Conservation (phyloP, 352 stramenopile species). For the Globisporangium nunn region DNA sequence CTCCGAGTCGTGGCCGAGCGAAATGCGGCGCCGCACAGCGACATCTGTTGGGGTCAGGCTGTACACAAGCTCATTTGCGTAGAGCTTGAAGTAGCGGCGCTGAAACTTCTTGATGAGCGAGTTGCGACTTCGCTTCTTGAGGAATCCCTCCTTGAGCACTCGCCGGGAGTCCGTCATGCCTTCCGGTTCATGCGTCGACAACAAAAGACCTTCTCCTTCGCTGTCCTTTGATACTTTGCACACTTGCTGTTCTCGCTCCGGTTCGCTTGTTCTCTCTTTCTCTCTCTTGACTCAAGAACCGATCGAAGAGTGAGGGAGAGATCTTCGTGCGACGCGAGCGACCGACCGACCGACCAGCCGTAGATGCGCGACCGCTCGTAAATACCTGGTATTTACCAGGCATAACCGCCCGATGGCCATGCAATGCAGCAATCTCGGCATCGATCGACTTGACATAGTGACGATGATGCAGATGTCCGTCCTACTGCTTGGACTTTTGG, state of each 20-base stretch:
- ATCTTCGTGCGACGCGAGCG: background rate
- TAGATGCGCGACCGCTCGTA: background rate
- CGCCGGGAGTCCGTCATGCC: constrained; percentile 15
- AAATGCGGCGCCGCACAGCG: constrained; percentile 26
- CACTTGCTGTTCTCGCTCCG: too few species aligned
- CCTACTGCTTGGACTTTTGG: constrained; percentile 2
- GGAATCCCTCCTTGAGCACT: constrained; percentile 67
- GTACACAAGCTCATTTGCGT: constrained; percentile 53
- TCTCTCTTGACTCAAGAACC: background rate
- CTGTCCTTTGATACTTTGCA: too few species aligned
- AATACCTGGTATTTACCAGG: background rate
- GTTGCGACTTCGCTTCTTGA: constrained; percentile 55
- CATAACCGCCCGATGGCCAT: background rate
- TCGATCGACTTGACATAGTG: too few species aligned
- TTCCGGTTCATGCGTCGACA: background rate
- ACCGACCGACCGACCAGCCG: background rate
- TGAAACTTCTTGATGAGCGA: constrained; percentile 43
- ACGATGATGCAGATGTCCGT: background rate
- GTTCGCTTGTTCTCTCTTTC: background rate
- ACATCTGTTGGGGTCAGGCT: constrained; percentile 30
- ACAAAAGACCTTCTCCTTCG: too few species aligned
- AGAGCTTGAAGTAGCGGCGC: constrained; percentile 65
- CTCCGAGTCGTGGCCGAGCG: constrained; percentile 43
- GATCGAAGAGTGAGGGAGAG: constrained; percentile 2
- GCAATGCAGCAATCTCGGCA: too few species aligned